phyloP scores from a whole-genome alignment of 2,329 filamentous ascomycete genomes.

The Fusarium udum region DNA sequence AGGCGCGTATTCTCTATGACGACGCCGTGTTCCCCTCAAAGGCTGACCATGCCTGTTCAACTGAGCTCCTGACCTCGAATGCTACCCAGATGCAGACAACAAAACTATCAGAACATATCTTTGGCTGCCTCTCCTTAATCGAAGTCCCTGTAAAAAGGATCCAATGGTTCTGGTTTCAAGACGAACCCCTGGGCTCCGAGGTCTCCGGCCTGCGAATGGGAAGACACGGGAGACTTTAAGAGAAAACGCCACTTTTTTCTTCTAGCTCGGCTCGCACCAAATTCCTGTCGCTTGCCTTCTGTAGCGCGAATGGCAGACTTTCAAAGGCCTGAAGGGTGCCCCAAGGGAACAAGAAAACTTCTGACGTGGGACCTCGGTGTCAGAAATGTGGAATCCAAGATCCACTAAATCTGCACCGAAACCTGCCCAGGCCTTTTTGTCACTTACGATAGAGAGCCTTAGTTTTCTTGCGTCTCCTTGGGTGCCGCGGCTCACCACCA shows the following conservation, averaged over 20 bases:
- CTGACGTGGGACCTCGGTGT: no score
- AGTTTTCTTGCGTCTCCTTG: background rate
- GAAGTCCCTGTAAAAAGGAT: conserved; percentile 9
- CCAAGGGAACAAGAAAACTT: background rate
- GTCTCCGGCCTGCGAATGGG: conserved; percentile 44
- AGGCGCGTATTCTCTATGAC: conserved; percentile 16
- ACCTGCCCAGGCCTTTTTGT: background rate
- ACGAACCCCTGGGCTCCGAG: conserved; percentile 35
- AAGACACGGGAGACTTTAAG: conserved; percentile 33
- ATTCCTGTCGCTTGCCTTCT: conserved; percentile 1
- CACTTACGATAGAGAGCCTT: background rate
- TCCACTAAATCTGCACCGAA: background rate
- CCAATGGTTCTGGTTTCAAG: conserved; percentile 15
- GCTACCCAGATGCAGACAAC: background rate
- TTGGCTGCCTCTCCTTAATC: conserved; percentile 16
- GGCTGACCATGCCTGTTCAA: background rate
- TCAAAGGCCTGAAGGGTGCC: background rate
- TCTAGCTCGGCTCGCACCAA: conserved; percentile 18
- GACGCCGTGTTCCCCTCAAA: background rate
- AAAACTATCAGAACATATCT: conserved; percentile 14
- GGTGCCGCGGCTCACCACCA: conserved; percentile 21
- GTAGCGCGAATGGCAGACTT: conserved; percentile 4
- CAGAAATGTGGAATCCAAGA: background rate
- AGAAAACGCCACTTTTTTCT: conserved; percentile 24
- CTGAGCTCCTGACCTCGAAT: background rate